Evolutionary conservation across 2,329 filamentous ascomycete species (phyloP).

Genomic region (Botrytis elliptica): DNA sequence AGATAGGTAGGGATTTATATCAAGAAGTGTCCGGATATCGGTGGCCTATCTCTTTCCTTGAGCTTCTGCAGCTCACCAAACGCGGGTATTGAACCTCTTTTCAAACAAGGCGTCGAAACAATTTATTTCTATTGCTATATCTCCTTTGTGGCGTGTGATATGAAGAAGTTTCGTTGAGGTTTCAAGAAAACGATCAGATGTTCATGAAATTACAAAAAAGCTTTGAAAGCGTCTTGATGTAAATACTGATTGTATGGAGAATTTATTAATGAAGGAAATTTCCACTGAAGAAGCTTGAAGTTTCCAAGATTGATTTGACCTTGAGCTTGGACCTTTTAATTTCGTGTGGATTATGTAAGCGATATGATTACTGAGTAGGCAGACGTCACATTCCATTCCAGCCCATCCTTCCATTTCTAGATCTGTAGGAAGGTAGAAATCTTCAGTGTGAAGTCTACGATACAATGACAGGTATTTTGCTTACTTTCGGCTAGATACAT

Average conservation of each 20-base stretch:
- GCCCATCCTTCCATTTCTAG: too few relatives aligned
- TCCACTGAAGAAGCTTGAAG: neutral
- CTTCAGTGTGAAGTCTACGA: too few relatives aligned
- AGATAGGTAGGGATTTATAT: neutral
- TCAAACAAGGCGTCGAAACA: neutral
- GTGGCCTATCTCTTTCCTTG: neutral
- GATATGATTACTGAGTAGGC: neutral
- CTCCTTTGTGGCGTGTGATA: neutral
- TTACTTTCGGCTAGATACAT: too few relatives aligned
- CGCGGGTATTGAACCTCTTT: neutral
- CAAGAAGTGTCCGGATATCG: neutral
- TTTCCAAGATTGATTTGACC: neutral
- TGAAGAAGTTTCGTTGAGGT: neutral
- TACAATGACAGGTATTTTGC: too few relatives aligned
- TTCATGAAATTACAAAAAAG: neutral
- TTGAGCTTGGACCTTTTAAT: neutral
- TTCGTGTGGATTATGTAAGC: neutral
- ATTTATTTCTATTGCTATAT: neutral
- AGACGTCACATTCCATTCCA: neutral
- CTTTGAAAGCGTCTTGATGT: neutral
- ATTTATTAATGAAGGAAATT: neutral
- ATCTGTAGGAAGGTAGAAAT: too few relatives aligned
- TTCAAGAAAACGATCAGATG: neutral
- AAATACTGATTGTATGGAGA: neutral
- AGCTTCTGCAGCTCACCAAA: conserved; percentile 6